Conservation (phyloP, 1,139 yeast species). For the Oligophagozyma castellii region DNA sequence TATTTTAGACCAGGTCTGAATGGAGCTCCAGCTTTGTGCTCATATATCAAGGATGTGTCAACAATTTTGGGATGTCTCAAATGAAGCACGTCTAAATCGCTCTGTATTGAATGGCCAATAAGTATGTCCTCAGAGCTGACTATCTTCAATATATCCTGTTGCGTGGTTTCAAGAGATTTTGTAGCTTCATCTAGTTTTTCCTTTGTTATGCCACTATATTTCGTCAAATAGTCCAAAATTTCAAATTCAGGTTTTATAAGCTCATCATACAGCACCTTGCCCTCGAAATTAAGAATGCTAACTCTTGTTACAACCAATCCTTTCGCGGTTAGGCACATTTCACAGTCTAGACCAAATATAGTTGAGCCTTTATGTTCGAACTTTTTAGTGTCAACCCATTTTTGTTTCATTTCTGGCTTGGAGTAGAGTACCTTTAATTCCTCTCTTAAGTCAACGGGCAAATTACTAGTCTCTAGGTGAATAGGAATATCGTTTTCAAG, state of each 20-base stretch:
- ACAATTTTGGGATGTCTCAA: slow-evolving; percentile 52
- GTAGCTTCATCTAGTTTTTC: slow-evolving; percentile 49
- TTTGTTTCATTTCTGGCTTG: slow-evolving; percentile 11
- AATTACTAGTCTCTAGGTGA: slow-evolving; percentile 28
- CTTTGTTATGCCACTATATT: slow-evolving; percentile 75
- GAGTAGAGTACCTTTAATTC: slow-evolving; percentile 5
- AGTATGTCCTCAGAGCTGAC: slow-evolving; percentile 42
- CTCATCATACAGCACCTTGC: slow-evolving; percentile 49
- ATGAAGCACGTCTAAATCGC: slow-evolving; percentile 48
- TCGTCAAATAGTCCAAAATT: slow-evolving; percentile 68
- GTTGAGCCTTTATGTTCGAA: slow-evolving; percentile 43
- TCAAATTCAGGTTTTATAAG: slow-evolving; percentile 63
- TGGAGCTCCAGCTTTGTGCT: slow-evolving; percentile 71
- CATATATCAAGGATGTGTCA: slow-evolving; percentile 52
- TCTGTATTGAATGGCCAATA: slow-evolving; percentile 63
- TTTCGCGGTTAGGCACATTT: slow-evolving; percentile 58
- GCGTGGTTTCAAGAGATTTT: slow-evolving; percentile 56
- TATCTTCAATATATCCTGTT: slow-evolving; percentile 33
- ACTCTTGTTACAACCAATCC: slow-evolving; percentile 67
- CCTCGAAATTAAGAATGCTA: slow-evolving; percentile 54
- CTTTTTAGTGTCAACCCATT: slow-evolving; percentile 45
- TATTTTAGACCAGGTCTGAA: slow-evolving; percentile 64
- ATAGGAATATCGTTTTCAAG: slow-evolving; percentile 44
- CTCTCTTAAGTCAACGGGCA: slow-evolving; percentile 8
- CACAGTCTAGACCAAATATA: slow-evolving; percentile 81